phyloP scores from a whole-genome alignment of 192 early-diverging fungal species.

The Cladochytrium replicatum region DNA sequence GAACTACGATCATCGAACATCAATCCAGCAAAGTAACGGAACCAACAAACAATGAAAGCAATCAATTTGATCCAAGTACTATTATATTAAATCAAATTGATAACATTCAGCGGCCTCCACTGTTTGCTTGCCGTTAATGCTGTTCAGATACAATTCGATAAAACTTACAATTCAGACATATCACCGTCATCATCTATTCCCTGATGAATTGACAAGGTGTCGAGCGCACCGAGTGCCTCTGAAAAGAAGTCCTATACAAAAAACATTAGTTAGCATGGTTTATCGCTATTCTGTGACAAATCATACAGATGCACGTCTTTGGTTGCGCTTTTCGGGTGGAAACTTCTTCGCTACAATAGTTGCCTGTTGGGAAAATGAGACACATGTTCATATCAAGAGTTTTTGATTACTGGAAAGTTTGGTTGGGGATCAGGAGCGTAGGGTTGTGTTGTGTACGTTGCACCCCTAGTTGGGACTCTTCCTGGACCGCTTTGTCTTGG shows the following conservation, averaged over 20 bases:
- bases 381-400: neutral
- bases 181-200: constrained; percentile 2
- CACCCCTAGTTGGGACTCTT: neutral
- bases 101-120: no score
- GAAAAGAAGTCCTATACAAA: constrained; percentile 17
- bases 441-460: neutral
- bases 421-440: neutral
- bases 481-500: neutral
- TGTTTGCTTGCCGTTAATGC: no score
- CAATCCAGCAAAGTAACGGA: no score
- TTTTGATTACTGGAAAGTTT: neutral
- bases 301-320: neutral
- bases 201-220: constrained; percentile 7
- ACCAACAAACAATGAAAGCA: no score
- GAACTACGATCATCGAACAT: no score
- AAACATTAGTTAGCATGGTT: neutral
- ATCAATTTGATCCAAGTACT: no score
- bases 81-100: no score
- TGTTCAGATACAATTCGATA: no score
- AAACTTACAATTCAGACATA: no score
- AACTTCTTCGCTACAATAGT: no score
- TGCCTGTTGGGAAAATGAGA: neutral
- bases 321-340: neutral
- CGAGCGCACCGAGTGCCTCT: constrained; percentile 15
- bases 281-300: neutral